Evolutionary conservation across 2,329 filamentous ascomycete species (phyloP), one percentile per base, ranked within the genome.

Genomic region (Paracamarosporium sp.): DNA sequence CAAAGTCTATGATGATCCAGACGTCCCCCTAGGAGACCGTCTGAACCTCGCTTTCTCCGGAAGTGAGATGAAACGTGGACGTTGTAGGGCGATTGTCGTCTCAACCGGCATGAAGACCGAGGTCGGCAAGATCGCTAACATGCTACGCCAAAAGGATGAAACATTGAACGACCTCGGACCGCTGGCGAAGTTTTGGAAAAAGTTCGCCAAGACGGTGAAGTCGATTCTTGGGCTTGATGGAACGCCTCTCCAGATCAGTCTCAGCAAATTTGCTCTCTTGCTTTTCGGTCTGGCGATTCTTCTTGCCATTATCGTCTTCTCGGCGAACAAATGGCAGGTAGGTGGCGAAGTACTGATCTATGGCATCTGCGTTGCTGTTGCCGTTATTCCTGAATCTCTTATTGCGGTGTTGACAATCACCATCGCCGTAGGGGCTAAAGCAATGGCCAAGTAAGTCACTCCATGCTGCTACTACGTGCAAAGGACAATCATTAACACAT

Each of bases 231-330:
- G 89, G 50, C 83, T 90, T 57, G 83, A 90, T 53, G 92, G 92
- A 48, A 96, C 93, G 1, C 93, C 93, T 0, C 81, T 97, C 44
- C 92, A 96, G 78, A 88, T 90, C 64, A 94, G 91, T 70, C 83
- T 97, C 50, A 92, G 90, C 79, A 92, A 93, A 76, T 89, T 97
- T 69, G 92, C 93, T 27, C 87, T 95, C 41, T 73, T 92, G 3
- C 85, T 96, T 2, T 96, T 96, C 70, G 87, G 83, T 45, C 85
- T 92, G 50, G 93, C 89, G 2, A 84, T 91, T 12, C 67, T 91
- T 25, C 89, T 88, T 60, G 88, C 88, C 8, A 84, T 91, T 63
- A 86, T 91, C 64, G 88, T 90, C 36, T 82, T 90, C 44, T 88
- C 81, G 6, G 85, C 88, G 53, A 90, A 89, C 73, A 74, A 74